phyloP scores from a whole-genome alignment of 768 basidiomycete genomes.

The Amanita phalloides region DNA sequence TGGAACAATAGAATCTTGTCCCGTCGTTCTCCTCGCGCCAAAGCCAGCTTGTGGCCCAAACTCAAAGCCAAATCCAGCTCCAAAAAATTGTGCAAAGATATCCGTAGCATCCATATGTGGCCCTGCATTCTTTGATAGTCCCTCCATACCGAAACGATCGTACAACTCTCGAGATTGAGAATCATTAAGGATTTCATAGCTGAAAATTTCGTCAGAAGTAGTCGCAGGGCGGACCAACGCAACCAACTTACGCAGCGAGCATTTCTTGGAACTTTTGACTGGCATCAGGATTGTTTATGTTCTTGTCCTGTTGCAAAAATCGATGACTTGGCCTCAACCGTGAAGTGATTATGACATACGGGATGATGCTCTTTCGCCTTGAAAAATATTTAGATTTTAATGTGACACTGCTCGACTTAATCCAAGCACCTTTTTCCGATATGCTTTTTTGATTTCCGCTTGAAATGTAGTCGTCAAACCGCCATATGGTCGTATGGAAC shows the following conservation, averaged over 20 bases:
- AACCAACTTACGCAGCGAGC: constrained; percentile 60
- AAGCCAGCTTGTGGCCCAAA: constrained; percentile 41
- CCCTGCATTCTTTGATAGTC: constrained; percentile 40
- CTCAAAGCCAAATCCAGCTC: constrained; percentile 49
- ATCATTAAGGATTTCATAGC: constrained; percentile 78
- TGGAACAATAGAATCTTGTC: constrained; percentile 64
- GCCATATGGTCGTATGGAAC: background rate
- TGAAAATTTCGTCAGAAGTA: constrained; percentile 15
- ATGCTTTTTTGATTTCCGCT: constrained; percentile 92
- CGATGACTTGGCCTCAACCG: background rate
- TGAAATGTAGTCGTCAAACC: constrained; percentile 10
- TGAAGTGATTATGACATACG: constrained; percentile 26
- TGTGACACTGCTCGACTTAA: constrained; percentile 8
- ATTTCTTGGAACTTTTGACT: constrained; percentile 82
- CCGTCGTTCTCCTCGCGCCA: constrained; percentile 40
- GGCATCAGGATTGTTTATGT: constrained; percentile 81
- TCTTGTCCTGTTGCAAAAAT: constrained; percentile 58
- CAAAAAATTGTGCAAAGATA: constrained; percentile 69
- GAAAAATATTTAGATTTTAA: constrained; percentile 11
- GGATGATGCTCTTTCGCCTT: constrained; percentile 87
- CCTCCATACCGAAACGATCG: constrained; percentile 65
- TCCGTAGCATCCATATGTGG: constrained; percentile 53
- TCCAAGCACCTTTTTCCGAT: constrained; percentile 72
- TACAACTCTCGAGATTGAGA: constrained; percentile 58
- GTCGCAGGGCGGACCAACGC: constrained; percentile 2